Evolutionary conservation across 768 basidiomycete species (phyloP), one percentile per base, ranked within the genome.

Genomic region (Collybiopsis luxurians): DNA sequence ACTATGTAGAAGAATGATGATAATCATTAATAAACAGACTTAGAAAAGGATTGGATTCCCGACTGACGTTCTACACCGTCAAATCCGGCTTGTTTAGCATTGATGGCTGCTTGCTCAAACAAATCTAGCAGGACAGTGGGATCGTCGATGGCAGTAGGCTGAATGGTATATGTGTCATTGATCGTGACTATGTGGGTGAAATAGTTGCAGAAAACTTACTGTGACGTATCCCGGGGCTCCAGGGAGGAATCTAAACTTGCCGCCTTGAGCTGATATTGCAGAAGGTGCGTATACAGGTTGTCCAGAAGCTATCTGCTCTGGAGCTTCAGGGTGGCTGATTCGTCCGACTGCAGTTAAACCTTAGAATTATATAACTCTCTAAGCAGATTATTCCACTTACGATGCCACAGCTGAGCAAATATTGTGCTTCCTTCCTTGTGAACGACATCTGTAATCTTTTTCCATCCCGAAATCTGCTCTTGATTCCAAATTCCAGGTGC

Each of bases 1-100:
- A 75, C 66, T 67, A n/a, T n/a, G n/a, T n/a, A n/a, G n/a, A n/a
- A 46, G 9, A 42, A 2, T n/a, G n/a, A n/a, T n/a, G n/a, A n/a
- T n/a, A n/a, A n/a, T n/a, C n/a, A n/a, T n/a, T 10, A 53, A 26
- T 13, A 9, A 15, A n/a, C n/a, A n/a, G n/a, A n/a, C n/a, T n/a
- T n/a, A n/a, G n/a, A n/a, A n/a, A n/a, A n/a, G n/a, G n/a, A n/a
- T n/a, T n/a, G 6, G 31, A 34, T 6, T 6, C 31, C 5, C 2
- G 26, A 1, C 47, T 53, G 34, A 68, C 66, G 38, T 66, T 75
- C 74, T 27, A 73, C 63, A 1, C 72, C 73, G 56, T 75, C 74
- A 59, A 72, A 74, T 0, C 74, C 74, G 10, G 70, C 71, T 39
- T 64, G 63, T 26, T 69, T 70, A 17, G 74, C 73, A 31, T 69